phyloP scores from a whole-genome alignment of 352 stramenopile species.

The Pythium oligandrum region DNA sequence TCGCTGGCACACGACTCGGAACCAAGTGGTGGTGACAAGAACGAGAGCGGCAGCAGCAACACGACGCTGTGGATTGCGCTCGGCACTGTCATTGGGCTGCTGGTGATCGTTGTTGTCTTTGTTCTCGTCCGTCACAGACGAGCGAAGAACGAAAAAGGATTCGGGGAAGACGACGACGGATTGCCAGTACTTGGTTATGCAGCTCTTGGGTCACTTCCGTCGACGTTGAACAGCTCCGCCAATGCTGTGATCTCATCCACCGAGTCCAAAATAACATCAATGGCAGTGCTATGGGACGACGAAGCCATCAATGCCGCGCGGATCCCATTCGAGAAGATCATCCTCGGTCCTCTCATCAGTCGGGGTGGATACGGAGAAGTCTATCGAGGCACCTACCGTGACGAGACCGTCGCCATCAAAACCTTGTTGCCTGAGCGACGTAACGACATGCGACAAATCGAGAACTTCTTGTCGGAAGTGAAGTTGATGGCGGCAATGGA shows the following conservation, averaged over 20 bases:
- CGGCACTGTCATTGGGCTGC: too few relatives aligned
- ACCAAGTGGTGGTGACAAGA: too few relatives aligned
- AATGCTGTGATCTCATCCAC: background rate
- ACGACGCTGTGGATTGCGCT: too few relatives aligned
- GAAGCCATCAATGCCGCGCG: conserved; percentile 17
- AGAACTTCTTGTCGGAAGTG: conserved; percentile 43
- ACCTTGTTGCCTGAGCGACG: conserved; percentile 40
- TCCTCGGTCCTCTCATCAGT: conserved; percentile 32
- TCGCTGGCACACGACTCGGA: too few relatives aligned
- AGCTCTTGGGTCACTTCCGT: too few relatives aligned
- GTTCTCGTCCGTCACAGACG: background rate
- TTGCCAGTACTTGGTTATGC: background rate
- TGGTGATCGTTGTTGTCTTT: too few relatives aligned
- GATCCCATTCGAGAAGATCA: conserved; percentile 42
- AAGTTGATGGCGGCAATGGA: conserved; percentile 54
- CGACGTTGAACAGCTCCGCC: too few relatives aligned
- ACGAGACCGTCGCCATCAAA: conserved; percentile 51
- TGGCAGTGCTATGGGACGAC: background rate
- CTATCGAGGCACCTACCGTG: conserved; percentile 40
- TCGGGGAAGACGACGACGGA: background rate
- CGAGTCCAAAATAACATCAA: background rate
- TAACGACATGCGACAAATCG: conserved; percentile 47
- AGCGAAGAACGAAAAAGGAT: background rate
- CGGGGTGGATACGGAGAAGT: conserved; percentile 55
- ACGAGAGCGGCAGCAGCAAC: too few relatives aligned